Conservation (phyloP, 2,329 filamentous ascomycete genomes). For the Hypomyces rosellus region DNA sequence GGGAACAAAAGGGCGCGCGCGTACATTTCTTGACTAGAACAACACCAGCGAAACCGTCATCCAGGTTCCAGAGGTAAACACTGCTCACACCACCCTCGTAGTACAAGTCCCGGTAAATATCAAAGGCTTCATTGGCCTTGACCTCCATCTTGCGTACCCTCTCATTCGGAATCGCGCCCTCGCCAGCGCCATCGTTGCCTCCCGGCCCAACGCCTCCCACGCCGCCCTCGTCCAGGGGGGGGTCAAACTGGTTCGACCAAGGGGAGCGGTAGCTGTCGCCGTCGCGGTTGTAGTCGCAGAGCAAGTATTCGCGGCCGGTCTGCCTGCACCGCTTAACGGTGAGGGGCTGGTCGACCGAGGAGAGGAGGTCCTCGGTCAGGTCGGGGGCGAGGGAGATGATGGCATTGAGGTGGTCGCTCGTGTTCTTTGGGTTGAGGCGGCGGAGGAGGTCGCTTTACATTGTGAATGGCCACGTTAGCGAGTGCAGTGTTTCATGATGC, state of each 20-base stretch:
- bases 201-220: constrained; percentile 45
- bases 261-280: constrained; percentile 95
- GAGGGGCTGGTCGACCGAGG: constrained; percentile 93
- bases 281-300: constrained; percentile 99
- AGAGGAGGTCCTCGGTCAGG: constrained; percentile 94
- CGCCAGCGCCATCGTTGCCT: constrained; percentile 57
- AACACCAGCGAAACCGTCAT: constrained; percentile 95
- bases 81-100: constrained; percentile 94
- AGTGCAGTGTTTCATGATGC: neutral
- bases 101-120: constrained; percentile 93
- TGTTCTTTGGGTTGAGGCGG: constrained; percentile 91
- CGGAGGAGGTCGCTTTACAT: constrained; percentile 82
- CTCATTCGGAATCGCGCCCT: constrained; percentile 84
- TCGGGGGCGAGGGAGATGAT: constrained; percentile 86
- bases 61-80: constrained; percentile 97
- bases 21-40: constrained; percentile 90
- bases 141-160: constrained; percentile 90
- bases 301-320: constrained; percentile 88
- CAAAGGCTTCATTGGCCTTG: constrained; percentile 90
- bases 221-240: constrained; percentile 65
- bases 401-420: constrained; percentile 76
- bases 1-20: constrained; percentile 20
- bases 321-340: constrained; percentile 79
- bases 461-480: neutral
- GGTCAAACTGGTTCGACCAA: constrained; percentile 99